phyloP scores from a whole-genome alignment of 495 filamentous ascomycete species.

The Gamarada debralockiae region DNA sequence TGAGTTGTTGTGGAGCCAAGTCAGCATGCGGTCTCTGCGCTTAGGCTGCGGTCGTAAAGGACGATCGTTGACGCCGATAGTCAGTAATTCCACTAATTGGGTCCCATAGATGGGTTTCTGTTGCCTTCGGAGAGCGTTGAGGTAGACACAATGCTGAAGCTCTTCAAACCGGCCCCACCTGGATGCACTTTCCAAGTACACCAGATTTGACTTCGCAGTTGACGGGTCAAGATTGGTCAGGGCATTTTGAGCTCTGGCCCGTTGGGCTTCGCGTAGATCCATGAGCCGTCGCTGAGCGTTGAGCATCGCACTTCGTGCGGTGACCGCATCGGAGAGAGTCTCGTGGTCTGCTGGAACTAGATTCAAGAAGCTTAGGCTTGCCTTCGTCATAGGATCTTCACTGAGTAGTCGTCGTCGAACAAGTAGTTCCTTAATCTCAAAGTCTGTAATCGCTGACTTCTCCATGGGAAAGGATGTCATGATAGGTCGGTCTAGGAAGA shows the following conservation, averaged over 20 bases:
- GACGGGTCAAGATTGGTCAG: slow-evolving; percentile 55
- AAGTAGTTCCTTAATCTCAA: slow-evolving; percentile 68
- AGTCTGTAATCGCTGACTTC: slow-evolving; percentile 74
- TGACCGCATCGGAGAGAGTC: slow-evolving; percentile 53
- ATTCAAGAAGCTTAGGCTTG: slow-evolving; percentile 77
- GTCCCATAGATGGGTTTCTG: slow-evolving; percentile 78
- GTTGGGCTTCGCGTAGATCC: slow-evolving; percentile 59
- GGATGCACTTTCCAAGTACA: slow-evolving; percentile 67
- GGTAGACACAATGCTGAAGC: slow-evolving; percentile 72
- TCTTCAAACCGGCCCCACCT: slow-evolving; percentile 72
- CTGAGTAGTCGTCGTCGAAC: slow-evolving; percentile 64
- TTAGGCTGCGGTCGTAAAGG: slow-evolving; percentile 52
- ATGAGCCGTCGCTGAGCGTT: slow-evolving; percentile 61
- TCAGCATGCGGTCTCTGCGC: slow-evolving; percentile 48
- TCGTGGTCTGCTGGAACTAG: slow-evolving; percentile 74
- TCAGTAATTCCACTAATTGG: slow-evolving; percentile 66
- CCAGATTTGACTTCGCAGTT: slow-evolving; percentile 63
- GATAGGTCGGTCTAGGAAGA: slow-evolving; percentile 97
- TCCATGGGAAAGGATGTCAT: slow-evolving; percentile 95
- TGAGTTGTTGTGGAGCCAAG: slow-evolving; percentile 72
- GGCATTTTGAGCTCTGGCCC: slow-evolving; percentile 55
- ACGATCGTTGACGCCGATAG: slow-evolving; percentile 52
- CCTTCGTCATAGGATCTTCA: slow-evolving; percentile 58
- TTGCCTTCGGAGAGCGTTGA: slow-evolving; percentile 77
- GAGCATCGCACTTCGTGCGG: slow-evolving; percentile 57